Conservation (phyloP, 148 eudicot genomes). For the Arbutus unedo region DNA sequence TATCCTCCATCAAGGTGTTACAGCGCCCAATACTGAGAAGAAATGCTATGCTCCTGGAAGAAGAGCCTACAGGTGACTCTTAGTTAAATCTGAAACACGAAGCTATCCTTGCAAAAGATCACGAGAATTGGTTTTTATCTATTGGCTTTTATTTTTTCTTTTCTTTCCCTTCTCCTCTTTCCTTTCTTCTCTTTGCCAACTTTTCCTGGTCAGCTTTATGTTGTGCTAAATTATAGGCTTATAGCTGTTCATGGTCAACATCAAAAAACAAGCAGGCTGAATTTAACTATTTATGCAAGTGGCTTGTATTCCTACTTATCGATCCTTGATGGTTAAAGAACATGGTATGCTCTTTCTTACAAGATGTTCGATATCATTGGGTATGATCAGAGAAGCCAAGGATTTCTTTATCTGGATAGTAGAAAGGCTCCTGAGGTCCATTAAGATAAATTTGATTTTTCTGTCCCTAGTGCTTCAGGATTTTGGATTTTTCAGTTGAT, state of each 20-base stretch:
- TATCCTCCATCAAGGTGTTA: slow-evolving; percentile 41
- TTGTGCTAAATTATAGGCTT: neutral
- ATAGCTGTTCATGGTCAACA: neutral
- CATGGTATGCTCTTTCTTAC: neutral
- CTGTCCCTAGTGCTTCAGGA: neutral
- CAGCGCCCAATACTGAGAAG: slow-evolving; percentile 60
- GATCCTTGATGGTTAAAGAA: neutral
- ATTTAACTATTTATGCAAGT: neutral
- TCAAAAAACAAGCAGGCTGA: neutral
- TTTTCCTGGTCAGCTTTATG: neutral
- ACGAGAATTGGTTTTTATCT: neutral
- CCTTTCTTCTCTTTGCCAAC: neutral
- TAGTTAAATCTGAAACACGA: neutral
- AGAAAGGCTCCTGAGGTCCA: neutral
- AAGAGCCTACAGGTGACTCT: slow-evolving; percentile 46
- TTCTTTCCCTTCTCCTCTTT: neutral
- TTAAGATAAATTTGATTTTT: neutral
- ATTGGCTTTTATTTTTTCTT: neutral
- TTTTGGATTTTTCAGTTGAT: neutral
- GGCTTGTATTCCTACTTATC: neutral
- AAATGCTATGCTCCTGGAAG: slow-evolving; percentile 27
- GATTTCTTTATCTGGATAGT: neutral
- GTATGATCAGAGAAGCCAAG: neutral
- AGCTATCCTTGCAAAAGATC: neutral
- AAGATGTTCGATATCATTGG: neutral